Conservation (phyloP, 306 rosid species). For the Quillaja saponaria region DNA sequence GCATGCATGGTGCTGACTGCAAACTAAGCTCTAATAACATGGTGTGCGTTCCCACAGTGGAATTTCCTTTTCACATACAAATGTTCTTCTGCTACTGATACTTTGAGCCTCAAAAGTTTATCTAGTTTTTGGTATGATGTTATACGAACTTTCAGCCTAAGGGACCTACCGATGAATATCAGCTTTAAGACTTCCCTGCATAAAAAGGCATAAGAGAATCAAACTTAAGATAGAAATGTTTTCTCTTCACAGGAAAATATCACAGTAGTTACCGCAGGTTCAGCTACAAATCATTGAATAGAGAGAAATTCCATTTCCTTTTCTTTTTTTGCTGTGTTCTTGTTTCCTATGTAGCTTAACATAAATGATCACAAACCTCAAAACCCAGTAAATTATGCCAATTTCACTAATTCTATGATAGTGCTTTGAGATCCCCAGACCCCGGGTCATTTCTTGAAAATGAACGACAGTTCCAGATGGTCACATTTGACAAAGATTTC, state of each 20-base stretch:
- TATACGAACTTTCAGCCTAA: constrained; percentile 10
- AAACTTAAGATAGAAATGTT: constrained; percentile 10
- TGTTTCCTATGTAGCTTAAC: not conserved
- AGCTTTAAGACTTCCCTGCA: constrained; percentile 57
- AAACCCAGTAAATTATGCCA: no score
- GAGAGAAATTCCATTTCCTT: constrained; percentile 5
- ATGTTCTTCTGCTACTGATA: constrained; percentile 33
- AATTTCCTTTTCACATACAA: constrained; percentile 25
- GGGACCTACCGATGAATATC: constrained; percentile 34
- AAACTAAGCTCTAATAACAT: constrained; percentile 31
- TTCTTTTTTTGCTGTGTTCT: not conserved
- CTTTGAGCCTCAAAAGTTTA: constrained; percentile 12
- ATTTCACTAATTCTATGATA: constrained; percentile 2
- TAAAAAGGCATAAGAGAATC: constrained; percentile 18
- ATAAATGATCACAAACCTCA: no score
- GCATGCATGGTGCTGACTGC: constrained; percentile 2
- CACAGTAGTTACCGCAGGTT: constrained; percentile 12
- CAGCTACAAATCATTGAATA: not conserved
- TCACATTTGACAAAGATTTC: not conserved
- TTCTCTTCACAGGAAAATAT: not conserved
- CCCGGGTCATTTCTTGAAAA: not conserved
- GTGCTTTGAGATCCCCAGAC: constrained; percentile 14
- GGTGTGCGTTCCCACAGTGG: constrained; percentile 22
- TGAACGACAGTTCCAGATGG: constrained; percentile 9
- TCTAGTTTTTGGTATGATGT: constrained; percentile 20